These are phyloP conservation scores for Populus alba DNA, from an alignment of 345 rosid species.

Conservation along the genomic window DNA sequence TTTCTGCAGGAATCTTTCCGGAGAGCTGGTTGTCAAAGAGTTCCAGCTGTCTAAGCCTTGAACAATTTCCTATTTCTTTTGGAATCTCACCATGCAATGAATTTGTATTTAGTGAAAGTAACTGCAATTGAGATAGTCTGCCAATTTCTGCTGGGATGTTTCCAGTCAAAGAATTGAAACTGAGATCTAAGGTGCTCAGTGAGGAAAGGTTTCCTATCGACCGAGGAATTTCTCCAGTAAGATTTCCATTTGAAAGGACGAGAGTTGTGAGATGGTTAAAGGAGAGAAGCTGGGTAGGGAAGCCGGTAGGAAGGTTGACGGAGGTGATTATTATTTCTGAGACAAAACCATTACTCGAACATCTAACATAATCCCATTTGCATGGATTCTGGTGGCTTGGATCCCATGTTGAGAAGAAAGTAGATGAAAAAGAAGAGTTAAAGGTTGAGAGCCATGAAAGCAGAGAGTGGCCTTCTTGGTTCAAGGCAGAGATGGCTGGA, in stretches of 20 bases:
- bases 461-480: constrained; percentile 64
- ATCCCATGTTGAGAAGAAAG: constrained; percentile 67
- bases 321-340: constrained; percentile 43
- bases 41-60: constrained; percentile 47
- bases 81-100: constrained; percentile 45
- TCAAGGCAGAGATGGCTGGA: constrained; percentile 47
- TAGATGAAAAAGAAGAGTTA: constrained; percentile 46
- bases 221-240: constrained; percentile 54
- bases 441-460: constrained; percentile 71
- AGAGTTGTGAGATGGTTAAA: constrained; percentile 43
- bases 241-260: constrained; percentile 49
- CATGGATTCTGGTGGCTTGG: constrained; percentile 52
- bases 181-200: constrained; percentile 53
- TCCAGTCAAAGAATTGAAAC: constrained; percentile 55
- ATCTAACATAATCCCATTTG: constrained; percentile 54
- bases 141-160: constrained; percentile 53
- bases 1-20: constrained; percentile 53
- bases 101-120: constrained; percentile 50
- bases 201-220: constrained; percentile 49
- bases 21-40: constrained; percentile 59
- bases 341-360: constrained; percentile 45
- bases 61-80: constrained; percentile 46
- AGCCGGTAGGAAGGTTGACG: constrained; percentile 38
- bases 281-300: constrained; percentile 49
- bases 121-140: constrained; percentile 31